Conservation (phyloP, 2,329 filamentous ascomycete genomes). For the Teratosphaeria viscida region DNA sequence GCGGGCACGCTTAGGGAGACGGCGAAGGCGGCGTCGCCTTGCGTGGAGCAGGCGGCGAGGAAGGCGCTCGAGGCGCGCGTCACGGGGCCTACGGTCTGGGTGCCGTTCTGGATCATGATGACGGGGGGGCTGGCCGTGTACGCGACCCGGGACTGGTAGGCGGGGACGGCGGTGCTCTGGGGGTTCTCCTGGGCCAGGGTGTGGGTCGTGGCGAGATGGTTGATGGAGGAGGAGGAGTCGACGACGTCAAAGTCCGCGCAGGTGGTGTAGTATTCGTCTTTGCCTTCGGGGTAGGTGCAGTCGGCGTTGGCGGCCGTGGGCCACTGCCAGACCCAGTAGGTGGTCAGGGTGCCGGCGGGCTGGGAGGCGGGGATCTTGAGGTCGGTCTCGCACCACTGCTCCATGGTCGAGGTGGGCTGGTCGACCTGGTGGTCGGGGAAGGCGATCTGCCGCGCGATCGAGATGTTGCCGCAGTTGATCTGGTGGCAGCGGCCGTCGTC, state of each 20-base stretch:
- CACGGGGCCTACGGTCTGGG: constrained; percentile 10
- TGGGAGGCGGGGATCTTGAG: constrained; percentile 61
- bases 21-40: constrained; percentile 7
- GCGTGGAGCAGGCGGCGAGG: constrained; percentile 12
- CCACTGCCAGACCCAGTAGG: constrained; percentile 99
- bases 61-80: constrained; percentile 9
- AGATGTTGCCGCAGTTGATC: constrained; percentile 51
- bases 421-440: constrained; percentile 47
- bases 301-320: constrained; percentile 42
- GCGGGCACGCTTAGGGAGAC: constrained; percentile 13
- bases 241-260: constrained; percentile 47
- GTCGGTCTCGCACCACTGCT: constrained; percentile 72
- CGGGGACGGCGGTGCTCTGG: constrained; percentile 28
- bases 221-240: constrained; percentile 19
- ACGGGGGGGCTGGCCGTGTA: constrained; percentile 20
- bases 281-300: constrained; percentile 35
- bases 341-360: constrained; percentile 56
- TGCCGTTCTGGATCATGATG: constrained; percentile 11
- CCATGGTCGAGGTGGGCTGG: constrained; percentile 31
- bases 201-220: constrained; percentile 11
- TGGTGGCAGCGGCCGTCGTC: constrained; percentile 91
- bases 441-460: constrained; percentile 46
- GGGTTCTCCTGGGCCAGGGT: constrained; percentile 33
- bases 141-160: constrained; percentile 32
- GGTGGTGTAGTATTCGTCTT: constrained; percentile 49